A percentile compares a stretch with the other conserved stretches of the same genome.
phyloP scores from a whole-genome alignment of 257 asterid genomes.

The Henckelia pumila region DNA sequence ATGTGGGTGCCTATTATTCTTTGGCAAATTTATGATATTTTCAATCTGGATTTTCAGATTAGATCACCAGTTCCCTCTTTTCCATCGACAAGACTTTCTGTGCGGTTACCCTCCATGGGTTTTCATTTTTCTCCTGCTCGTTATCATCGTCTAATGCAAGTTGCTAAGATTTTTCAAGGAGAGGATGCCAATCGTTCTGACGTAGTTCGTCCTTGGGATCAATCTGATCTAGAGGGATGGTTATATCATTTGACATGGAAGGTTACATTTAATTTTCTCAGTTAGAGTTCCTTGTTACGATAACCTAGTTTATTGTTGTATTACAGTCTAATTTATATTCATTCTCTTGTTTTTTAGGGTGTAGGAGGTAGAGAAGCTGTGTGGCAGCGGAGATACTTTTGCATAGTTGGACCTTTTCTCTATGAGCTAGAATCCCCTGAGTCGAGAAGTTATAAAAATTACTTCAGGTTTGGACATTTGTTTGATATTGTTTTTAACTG shows the following conservation, averaged over 20 bases:
- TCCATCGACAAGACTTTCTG: slow-evolving; percentile 81
- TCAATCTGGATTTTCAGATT: slow-evolving; percentile 54
- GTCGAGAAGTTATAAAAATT: slow-evolving; percentile 77
- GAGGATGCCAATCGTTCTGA: slow-evolving; percentile 44
- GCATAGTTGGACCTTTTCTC: slow-evolving; percentile 84
- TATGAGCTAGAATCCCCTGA: slow-evolving; percentile 74
- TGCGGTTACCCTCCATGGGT: slow-evolving; percentile 84
- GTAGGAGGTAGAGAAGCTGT: slow-evolving; percentile 98
- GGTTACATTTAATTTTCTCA: slow-evolving; percentile 40
- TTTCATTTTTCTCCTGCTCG: slow-evolving; percentile 96
- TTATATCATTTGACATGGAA: slow-evolving; percentile 69
- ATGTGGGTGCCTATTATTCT: slow-evolving; percentile 11
- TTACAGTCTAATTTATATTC: slow-evolving; percentile 14
- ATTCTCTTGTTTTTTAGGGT: slow-evolving; percentile 53
- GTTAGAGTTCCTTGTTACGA: slow-evolving; percentile 2
- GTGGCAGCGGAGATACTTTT: slow-evolving; percentile 91
- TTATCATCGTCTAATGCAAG: slow-evolving; percentile 93
- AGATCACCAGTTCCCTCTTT: slow-evolving; percentile 65
- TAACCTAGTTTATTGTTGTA: not conserved
- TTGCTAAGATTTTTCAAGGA: slow-evolving; percentile 71
- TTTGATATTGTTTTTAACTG: slow-evolving; percentile 10
- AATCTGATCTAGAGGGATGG: slow-evolving; percentile 95
- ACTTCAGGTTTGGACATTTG: slow-evolving; percentile 55
- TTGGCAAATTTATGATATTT: slow-evolving; percentile 11
- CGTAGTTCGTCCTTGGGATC: slow-evolving; percentile 73